Evolutionary conservation across 108 stramenopile genomes (phyloP).

Genomic region (Conticribra weissflogii): DNA sequence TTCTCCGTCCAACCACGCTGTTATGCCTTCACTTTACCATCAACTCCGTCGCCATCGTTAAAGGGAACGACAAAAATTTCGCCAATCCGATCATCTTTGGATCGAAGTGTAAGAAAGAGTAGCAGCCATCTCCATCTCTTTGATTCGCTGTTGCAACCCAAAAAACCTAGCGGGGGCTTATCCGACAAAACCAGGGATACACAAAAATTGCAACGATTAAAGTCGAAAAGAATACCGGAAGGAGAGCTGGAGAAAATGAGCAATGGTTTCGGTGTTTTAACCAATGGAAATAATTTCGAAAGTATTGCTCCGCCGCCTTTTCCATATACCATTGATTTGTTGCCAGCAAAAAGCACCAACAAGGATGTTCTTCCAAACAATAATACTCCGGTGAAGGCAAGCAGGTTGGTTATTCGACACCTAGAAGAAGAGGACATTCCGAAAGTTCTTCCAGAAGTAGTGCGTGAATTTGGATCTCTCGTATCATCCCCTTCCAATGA

Average conservation of each 20-base stretch:
- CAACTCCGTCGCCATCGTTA: too few relatives aligned
- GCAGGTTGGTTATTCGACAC: conserved; percentile 33
- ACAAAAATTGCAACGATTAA: not conserved
- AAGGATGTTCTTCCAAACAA: not conserved
- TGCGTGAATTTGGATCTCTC: conserved; percentile 41
- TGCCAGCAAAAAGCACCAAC: not conserved
- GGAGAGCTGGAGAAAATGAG: conserved; percentile 14
- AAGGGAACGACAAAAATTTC: too few relatives aligned
- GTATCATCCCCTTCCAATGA: not conserved
- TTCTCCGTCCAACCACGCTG: too few relatives aligned
- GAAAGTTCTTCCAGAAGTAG: conserved; percentile 22
- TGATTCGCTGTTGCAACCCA: conserved; percentile 5
- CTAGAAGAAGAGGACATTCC: conserved; percentile 37
- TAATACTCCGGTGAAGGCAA: conserved; percentile 1
- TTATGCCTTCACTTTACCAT: too few relatives aligned
- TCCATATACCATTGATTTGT: conserved; percentile 32
- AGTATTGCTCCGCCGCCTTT: not conserved
- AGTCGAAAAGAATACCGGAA: conserved; percentile 27
- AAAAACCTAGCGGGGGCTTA: not conserved
- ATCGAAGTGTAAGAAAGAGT: not conserved
- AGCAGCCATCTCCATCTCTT: conserved; percentile 8
- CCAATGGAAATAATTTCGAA: not conserved
- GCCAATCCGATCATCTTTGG: not conserved
- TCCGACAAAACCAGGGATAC: not conserved
- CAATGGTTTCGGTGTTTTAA: conserved; percentile 23